These are phyloP conservation scores for Canavalia ensiformis DNA, from an alignment of 306 rosid genomes.

Conservation along the genomic window DNA sequence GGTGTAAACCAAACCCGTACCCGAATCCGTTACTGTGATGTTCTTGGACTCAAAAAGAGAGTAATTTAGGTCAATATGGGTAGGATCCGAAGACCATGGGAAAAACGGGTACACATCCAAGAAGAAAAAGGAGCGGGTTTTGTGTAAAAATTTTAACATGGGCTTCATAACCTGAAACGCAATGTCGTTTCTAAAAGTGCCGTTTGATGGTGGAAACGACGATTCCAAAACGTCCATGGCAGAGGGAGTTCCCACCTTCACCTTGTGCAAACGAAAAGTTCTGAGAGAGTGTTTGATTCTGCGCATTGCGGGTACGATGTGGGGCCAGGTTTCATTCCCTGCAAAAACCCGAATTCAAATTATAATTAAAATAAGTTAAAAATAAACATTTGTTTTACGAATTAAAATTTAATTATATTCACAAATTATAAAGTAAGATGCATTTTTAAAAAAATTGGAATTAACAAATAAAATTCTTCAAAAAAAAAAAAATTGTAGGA, in stretches of 20 bases:
- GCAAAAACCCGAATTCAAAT: background rate
- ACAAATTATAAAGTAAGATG: too few species aligned
- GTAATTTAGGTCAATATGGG: slow-evolving; percentile 61
- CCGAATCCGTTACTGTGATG: slow-evolving; percentile 63
- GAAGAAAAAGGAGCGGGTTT: slow-evolving; percentile 83
- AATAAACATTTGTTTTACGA: too few species aligned
- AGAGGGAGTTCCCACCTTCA: slow-evolving; percentile 77
- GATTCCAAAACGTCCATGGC: slow-evolving; percentile 77
- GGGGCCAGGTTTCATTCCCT: slow-evolving; percentile 55
- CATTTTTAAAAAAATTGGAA: too few species aligned
- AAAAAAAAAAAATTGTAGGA: too few species aligned
- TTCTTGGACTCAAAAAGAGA: slow-evolving; percentile 64
- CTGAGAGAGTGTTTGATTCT: slow-evolving; percentile 58
- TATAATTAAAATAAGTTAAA: too few species aligned
- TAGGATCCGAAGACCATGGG: slow-evolving; percentile 68
- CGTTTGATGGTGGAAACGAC: slow-evolving; percentile 85
- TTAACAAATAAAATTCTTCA: too few species aligned
- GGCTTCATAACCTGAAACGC: slow-evolving; percentile 64
- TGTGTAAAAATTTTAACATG: slow-evolving; percentile 66
- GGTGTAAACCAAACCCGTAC: slow-evolving; percentile 66
- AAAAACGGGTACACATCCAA: slow-evolving; percentile 81
- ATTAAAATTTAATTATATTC: too few species aligned
- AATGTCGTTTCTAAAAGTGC: slow-evolving; percentile 72
- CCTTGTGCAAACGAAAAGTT: slow-evolving; percentile 51
- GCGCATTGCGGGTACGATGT: slow-evolving; percentile 76